phyloP scores from a whole-genome alignment of 495 filamentous ascomycete genomes.

The Aspergillus haitiensis region DNA sequence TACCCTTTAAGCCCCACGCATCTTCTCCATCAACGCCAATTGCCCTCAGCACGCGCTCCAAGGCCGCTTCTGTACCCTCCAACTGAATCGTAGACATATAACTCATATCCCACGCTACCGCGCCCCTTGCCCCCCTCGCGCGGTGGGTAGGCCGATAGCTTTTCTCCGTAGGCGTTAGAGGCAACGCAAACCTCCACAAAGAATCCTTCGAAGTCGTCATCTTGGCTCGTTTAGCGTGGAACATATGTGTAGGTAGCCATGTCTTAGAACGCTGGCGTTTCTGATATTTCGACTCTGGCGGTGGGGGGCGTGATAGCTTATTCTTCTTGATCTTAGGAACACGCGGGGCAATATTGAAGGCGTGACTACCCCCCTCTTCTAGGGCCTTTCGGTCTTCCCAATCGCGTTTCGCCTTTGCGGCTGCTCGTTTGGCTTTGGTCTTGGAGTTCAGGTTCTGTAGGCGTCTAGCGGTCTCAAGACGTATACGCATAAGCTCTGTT shows the following conservation, averaged over 20 bases:
- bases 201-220: conserved; percentile 79
- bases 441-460: conserved; percentile 63
- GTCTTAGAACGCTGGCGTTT: conserved; percentile 87
- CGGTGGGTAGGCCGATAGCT: conserved; percentile 85
- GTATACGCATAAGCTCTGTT: conserved; percentile 66
- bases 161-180: conserved; percentile 82
- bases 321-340: conserved; percentile 71
- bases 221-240: conserved; percentile 85
- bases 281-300: conserved; percentile 68
- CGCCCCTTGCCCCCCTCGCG: conserved; percentile 65
- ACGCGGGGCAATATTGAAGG: conserved; percentile 46
- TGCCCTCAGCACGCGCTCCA: conserved; percentile 63
- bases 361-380: conserved; percentile 37
- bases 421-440: conserved; percentile 50
- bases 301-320: conserved; percentile 63
- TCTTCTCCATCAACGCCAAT: conserved; percentile 58
- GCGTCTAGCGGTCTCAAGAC: conserved; percentile 78
- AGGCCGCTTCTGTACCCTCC: conserved; percentile 62
- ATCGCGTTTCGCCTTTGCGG: conserved; percentile 36
- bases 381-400: conserved; percentile 34
- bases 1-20: conserved; percentile 60
- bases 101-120: conserved; percentile 89
- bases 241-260: conserved; percentile 94
- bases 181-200: conserved; percentile 86
- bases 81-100: conserved; percentile 87